These are phyloP conservation scores for Penicillium sclerotiorum DNA, from an alignment of 2,329 filamentous ascomycete genomes.

Conservation along the genomic window DNA sequence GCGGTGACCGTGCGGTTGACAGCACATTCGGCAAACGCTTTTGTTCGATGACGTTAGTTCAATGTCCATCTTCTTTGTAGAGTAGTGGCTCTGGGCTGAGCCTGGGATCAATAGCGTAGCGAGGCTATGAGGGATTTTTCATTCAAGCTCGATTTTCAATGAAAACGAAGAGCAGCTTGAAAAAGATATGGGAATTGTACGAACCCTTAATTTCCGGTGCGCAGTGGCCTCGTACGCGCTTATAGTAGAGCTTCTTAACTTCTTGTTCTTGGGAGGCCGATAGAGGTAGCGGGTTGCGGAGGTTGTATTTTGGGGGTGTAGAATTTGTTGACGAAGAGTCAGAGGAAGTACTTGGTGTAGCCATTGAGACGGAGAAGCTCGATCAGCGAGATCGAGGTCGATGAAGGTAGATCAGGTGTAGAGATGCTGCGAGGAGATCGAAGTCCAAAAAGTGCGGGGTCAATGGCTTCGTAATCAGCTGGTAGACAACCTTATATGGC, in stretches of 20 bases:
- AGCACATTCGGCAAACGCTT: conserved; percentile 91
- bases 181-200: conserved; percentile 8
- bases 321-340: conserved; percentile 23
- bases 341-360: conserved; percentile 26
- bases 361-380: conserved; percentile 22
- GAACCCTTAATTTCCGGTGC: conserved; percentile 75
- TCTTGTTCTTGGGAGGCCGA: conserved; percentile 80
- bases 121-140: no score
- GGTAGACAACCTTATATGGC: neutral
- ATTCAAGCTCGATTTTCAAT: no score
- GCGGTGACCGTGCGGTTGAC: conserved; percentile 82
- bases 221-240: conserved; percentile 75
- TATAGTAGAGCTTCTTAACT: conserved; percentile 78
- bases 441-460: neutral
- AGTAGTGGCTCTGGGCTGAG: neutral
- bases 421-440: conserved; percentile 4
- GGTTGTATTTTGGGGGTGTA: conserved; percentile 37
- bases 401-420: conserved; percentile 14
- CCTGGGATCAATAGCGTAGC: no score
- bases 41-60: conserved; percentile 2
- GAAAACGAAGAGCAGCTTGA: neutral
- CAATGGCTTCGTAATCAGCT: neutral
- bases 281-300: conserved; percentile 77
- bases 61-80: neutral
- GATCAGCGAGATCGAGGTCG: conserved; percentile 23